Conservation (phyloP, 371 early-diverging fungal genomes). For the Rhizopus stolonifer region DNA sequence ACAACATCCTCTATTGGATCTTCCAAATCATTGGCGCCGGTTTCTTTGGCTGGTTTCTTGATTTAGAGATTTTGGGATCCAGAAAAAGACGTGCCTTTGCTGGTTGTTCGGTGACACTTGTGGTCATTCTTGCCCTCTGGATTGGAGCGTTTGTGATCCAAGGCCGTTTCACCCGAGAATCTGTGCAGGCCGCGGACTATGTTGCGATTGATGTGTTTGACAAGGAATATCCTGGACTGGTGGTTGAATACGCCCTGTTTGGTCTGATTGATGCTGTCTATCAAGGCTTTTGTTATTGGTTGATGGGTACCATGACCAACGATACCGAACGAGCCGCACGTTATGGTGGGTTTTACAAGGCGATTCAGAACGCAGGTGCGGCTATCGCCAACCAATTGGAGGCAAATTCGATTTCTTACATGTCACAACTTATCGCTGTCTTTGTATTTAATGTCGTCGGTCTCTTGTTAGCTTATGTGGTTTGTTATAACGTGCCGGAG, state of each 20-base stretch:
- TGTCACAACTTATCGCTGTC: constrained; percentile 20
- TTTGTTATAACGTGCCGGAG: constrained; percentile 16
- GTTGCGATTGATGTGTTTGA: constrained; percentile 26
- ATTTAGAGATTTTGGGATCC: constrained; percentile 33
- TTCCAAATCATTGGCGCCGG: constrained; percentile 67
- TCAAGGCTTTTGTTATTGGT: constrained; percentile 73
- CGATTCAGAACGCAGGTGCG: constrained; percentile 60
- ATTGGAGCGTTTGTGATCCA: constrained; percentile 57
- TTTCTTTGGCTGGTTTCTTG: constrained; percentile 58
- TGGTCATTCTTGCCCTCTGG: constrained; percentile 55
- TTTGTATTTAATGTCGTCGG: constrained; percentile 24
- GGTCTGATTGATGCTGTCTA: constrained; percentile 69
- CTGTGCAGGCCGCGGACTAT: constrained; percentile 6
- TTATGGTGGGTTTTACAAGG: constrained; percentile 81
- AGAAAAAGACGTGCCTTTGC: constrained; percentile 54
- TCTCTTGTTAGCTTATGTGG: constrained; percentile 22
- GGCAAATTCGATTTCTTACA: constrained; percentile 34
- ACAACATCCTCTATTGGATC: constrained; percentile 69
- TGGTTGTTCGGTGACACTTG: constrained; percentile 46
- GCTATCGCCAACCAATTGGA: constrained; percentile 33
- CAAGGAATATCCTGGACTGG: constrained; percentile 44
- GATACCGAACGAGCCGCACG: constrained; percentile 65
- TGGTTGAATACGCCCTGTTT: constrained; percentile 60
- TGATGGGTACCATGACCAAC: constrained; percentile 73
- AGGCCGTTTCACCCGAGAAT: constrained; percentile 35